phyloP scores from a whole-genome alignment of 306 rosid genomes.

The Arachis stenosperma region DNA sequence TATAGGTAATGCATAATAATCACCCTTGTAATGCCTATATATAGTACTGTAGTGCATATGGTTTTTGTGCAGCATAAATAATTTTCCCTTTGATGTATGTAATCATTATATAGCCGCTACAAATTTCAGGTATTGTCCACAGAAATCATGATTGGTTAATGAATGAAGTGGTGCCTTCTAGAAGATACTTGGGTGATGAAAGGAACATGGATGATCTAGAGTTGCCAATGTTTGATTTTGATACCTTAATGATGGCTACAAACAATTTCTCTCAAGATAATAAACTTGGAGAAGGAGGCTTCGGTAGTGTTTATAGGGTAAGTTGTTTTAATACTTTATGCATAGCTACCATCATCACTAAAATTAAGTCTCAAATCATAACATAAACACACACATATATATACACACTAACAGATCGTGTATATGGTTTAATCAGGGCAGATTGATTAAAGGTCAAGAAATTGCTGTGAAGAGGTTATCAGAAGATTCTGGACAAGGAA shows the following conservation, averaged over 20 bases:
- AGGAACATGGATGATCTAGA: slow-evolving; percentile 42
- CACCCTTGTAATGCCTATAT: no score
- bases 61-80: no score
- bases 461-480: slow-evolving; percentile 73
- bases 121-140: slow-evolving; percentile 44
- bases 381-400: background rate
- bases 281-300: slow-evolving; percentile 56
- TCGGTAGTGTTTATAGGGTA: slow-evolving; percentile 53
- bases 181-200: slow-evolving; percentile 13
- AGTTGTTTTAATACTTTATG: background rate
- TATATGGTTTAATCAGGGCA: slow-evolving; percentile 47
- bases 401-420: slow-evolving; percentile 2
- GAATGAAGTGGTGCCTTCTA: slow-evolving; percentile 45
- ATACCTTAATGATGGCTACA: slow-evolving; percentile 42
- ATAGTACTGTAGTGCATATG: no score
- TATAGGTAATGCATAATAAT: slow-evolving; percentile 47
- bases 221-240: slow-evolving; percentile 45
- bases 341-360: no score
- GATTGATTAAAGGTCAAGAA: slow-evolving; percentile 46
- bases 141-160: slow-evolving; percentile 53
- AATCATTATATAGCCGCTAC: background rate
- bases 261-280: slow-evolving; percentile 43
- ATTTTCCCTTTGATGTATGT: no score
- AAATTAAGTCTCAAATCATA: background rate
- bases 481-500: slow-evolving; percentile 60